Conservation (phyloP, 768 basidiomycete genomes). For the Boletus pseudopeckii region DNA sequence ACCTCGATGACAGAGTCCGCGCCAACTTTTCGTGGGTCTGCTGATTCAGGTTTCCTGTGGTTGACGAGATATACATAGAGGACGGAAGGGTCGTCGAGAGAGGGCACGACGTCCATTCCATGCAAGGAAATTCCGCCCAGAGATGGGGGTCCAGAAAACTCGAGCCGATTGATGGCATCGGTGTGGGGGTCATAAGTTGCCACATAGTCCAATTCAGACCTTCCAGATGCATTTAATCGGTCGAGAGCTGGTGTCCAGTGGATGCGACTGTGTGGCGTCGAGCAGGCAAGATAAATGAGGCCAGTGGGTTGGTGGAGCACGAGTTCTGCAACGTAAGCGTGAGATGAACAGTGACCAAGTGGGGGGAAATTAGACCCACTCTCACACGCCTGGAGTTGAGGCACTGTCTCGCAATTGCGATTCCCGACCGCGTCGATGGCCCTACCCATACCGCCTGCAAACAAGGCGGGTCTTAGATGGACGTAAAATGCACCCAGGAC, state of each 20-base stretch:
- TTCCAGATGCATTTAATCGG: constrained; percentile 36
- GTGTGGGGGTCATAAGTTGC: constrained; percentile 56
- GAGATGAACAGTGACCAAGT: background rate
- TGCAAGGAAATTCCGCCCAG: constrained; percentile 50
- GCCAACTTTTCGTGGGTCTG: constrained; percentile 43
- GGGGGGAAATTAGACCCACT: constrained; percentile 37
- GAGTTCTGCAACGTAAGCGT: constrained; percentile 40
- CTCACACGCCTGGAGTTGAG: constrained; percentile 64
- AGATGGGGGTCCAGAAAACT: constrained; percentile 37
- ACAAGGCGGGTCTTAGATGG: constrained; percentile 44
- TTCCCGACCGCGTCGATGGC: constrained; percentile 45
- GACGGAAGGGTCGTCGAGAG: constrained; percentile 41
- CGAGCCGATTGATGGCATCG: constrained; percentile 43
- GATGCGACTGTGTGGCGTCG: constrained; percentile 43
- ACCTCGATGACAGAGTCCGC: constrained; percentile 72
- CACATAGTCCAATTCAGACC: constrained; percentile 49
- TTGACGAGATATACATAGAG: constrained; percentile 72
- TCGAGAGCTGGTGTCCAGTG: constrained; percentile 50
- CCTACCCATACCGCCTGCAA: constrained; percentile 43
- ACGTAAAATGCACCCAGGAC: constrained; percentile 46
- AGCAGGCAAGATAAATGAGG: constrained; percentile 62
- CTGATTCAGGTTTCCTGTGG: constrained; percentile 52
- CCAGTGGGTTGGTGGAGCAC: constrained; percentile 58
- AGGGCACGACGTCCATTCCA: constrained; percentile 67
- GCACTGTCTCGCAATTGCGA: constrained; percentile 44